phyloP scores from a whole-genome alignment of 2,329 filamentous ascomycete genomes.

The Tolypocladium guangdongense region DNA sequence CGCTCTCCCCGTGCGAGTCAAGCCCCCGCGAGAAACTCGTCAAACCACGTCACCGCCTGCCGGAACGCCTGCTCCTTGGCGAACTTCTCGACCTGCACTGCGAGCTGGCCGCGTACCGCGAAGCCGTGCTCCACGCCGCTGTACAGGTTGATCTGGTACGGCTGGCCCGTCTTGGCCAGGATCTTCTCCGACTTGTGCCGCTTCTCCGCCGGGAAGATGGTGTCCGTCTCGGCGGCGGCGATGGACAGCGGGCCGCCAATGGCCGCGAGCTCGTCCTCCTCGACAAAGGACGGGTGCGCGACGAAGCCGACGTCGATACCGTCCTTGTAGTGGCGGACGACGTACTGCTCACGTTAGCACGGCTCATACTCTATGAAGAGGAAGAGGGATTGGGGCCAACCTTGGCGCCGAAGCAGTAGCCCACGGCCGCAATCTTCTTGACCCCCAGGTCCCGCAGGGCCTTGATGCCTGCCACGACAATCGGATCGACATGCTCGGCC shows the following conservation, averaged over 20 bases:
- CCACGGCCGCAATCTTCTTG: slow-evolving; percentile 42
- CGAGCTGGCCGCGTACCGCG: slow-evolving; percentile 53
- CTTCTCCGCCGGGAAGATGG: slow-evolving; percentile 44
- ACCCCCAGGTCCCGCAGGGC: slow-evolving; percentile 43
- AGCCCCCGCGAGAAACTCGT: slow-evolving; percentile 28
- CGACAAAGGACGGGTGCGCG: slow-evolving; percentile 54
- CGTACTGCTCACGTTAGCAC: slow-evolving; percentile 42
- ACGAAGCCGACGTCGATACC: slow-evolving; percentile 48
- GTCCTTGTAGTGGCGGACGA: slow-evolving; percentile 51
- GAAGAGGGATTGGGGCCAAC: slow-evolving; percentile 33
- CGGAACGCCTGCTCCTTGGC: slow-evolving; percentile 70
- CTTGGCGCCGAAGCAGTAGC: slow-evolving; percentile 59
- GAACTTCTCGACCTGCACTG: slow-evolving; percentile 42
- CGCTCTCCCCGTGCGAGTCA: background rate
- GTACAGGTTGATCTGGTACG: slow-evolving; percentile 63
- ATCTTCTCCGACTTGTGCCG: slow-evolving; percentile 49
- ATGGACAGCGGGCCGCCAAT: slow-evolving; percentile 49
- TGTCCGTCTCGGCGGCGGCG: slow-evolving; percentile 52
- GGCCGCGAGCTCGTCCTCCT: slow-evolving; percentile 45
- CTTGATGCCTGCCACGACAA: slow-evolving; percentile 32
- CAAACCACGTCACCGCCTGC: slow-evolving; percentile 68
- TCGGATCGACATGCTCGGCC: slow-evolving; percentile 19
- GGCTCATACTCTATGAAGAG: background rate
- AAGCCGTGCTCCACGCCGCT: slow-evolving; percentile 63
- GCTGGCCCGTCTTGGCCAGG: slow-evolving; percentile 36